Conservation (phyloP, 768 basidiomycete species). For the Psilocybe azurescens region DNA sequence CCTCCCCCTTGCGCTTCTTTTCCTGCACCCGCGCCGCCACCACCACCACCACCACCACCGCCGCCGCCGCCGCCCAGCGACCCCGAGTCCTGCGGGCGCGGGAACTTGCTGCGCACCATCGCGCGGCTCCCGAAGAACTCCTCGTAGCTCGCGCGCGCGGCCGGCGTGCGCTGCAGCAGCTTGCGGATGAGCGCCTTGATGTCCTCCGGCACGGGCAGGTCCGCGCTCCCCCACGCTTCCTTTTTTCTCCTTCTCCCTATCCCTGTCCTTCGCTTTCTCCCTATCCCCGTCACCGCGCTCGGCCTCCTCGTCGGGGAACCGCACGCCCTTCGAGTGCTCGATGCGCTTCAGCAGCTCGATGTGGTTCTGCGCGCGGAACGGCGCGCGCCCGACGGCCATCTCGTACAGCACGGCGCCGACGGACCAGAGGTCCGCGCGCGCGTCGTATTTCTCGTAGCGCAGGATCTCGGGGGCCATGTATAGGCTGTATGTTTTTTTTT, state of each 20-base stretch:
- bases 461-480: conserved; percentile 99
- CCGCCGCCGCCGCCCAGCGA: neutral
- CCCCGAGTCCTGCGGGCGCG: conserved; percentile 49
- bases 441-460: conserved; percentile 96
- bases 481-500: conserved; percentile 57
- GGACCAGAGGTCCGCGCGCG: conserved; percentile 97
- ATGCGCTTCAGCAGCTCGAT: conserved; percentile 95
- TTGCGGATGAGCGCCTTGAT: conserved; percentile 87
- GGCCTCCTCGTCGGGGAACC: conserved; percentile 89
- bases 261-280: conserved; percentile 39
- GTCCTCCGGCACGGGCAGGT: conserved; percentile 72
- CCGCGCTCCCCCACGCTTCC: conserved; percentile 49
- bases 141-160: conserved; percentile 86
- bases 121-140: conserved; percentile 90
- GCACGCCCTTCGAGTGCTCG: conserved; percentile 88
- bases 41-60: no score
- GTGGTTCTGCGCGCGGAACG: conserved; percentile 95
- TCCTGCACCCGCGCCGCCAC: no score
- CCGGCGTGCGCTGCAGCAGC: conserved; percentile 85
- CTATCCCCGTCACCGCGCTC: no score
- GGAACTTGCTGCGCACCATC: conserved; percentile 79
- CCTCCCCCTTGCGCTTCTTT: no score
- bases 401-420: conserved; percentile 97
- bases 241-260: conserved; percentile 46
- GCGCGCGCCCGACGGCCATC: conserved; percentile 92